Evolutionary conservation across 768 basidiomycete species (phyloP).

Genomic region (Sistotremastrum niveocremeum): DNA sequence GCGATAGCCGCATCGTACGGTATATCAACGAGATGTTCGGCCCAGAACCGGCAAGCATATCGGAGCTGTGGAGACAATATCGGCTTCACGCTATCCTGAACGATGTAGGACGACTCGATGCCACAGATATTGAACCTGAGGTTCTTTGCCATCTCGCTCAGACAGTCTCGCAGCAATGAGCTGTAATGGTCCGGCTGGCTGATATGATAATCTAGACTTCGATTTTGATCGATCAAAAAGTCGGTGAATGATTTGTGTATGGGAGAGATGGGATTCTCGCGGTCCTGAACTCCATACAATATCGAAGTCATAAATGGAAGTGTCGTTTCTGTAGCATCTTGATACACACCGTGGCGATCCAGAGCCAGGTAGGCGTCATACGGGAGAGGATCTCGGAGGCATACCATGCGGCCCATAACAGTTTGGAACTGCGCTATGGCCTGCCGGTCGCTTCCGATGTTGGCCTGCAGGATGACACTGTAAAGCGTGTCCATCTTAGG

Average conservation of each 20-base stretch:
- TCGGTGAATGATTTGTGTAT: neutral
- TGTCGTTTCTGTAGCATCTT: neutral
- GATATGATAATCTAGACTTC: neutral
- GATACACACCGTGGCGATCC: neutral
- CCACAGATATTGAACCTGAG: no score
- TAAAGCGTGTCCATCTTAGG: neutral
- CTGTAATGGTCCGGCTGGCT: no score
- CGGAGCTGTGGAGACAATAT: no score
- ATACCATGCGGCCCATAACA: neutral
- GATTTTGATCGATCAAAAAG: neutral
- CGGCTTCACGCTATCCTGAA: no score
- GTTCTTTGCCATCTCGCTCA: no score
- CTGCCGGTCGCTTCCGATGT: neutral
- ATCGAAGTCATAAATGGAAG: neutral
- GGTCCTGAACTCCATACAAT: neutral
- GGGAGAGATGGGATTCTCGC: neutral
- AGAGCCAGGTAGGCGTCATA: neutral
- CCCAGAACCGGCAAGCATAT: no score
- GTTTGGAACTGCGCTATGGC: neutral
- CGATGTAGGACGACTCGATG: no score
- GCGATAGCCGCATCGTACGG: no score
- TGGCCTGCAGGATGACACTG: neutral
- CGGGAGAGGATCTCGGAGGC: neutral
- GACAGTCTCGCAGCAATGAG: no score
- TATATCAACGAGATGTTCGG: no score